phyloP scores from a whole-genome alignment of 257 asterid genomes.

The Plectranthus barbatus region DNA sequence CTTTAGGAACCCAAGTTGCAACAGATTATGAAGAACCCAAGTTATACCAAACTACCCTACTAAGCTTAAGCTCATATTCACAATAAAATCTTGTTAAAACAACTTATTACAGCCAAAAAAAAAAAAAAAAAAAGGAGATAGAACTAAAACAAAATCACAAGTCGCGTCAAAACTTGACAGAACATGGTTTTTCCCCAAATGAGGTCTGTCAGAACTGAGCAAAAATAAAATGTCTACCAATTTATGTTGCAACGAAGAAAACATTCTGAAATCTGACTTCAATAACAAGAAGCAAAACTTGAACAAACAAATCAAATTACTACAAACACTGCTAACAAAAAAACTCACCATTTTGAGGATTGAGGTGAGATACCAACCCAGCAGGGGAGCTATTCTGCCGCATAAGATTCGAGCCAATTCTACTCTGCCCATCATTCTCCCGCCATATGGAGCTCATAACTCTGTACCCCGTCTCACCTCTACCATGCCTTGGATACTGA shows the following conservation, averaged over 20 bases:
- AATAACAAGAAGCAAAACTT: neutral
- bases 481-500: constrained; percentile 53
- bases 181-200: neutral
- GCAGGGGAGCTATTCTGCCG: constrained; percentile 76
- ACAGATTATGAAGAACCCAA: neutral
- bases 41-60: neutral
- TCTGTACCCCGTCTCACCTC: constrained; percentile 10
- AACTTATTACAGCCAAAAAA: no score
- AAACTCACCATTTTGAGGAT: constrained; percentile 49
- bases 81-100: neutral
- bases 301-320: neutral
- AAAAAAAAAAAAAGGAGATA: neutral
- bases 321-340: neutral
- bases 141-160: neutral
- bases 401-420: constrained; percentile 32
- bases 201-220: neutral
- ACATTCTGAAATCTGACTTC: neutral
- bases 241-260: constrained; percentile 1
- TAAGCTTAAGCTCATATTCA: neutral
- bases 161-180: neutral
- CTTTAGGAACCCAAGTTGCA: neutral
- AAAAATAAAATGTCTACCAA: neutral
- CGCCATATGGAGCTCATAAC: constrained; percentile 25
- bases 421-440: constrained; percentile 28
- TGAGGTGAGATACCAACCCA: constrained; percentile 50